Conservation (phyloP, 345 rosid genomes). For the Ceriops decandra region DNA sequence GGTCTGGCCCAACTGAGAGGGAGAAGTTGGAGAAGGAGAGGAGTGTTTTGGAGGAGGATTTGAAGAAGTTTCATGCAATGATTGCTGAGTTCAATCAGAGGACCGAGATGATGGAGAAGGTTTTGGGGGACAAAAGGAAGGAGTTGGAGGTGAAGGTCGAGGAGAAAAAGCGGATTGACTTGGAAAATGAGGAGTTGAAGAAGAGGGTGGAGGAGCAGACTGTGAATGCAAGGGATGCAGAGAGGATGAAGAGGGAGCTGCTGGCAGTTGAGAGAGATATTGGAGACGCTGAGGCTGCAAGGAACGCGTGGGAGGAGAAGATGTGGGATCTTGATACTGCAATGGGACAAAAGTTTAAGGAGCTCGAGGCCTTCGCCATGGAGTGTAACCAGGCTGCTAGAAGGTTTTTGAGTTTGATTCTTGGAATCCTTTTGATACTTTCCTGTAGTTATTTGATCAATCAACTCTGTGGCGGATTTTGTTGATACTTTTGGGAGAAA, state of each 20-base stretch:
- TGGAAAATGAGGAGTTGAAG: constrained; percentile 74
- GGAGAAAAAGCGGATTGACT: constrained; percentile 48
- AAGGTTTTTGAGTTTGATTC: constrained; percentile 37
- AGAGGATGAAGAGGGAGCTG: constrained; percentile 95
- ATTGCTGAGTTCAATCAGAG: constrained; percentile 42
- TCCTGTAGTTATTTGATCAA: neutral
- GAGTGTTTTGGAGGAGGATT: constrained; percentile 63
- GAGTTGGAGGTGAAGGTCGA: constrained; percentile 52
- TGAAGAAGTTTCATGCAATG: constrained; percentile 57
- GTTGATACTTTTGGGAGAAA: neutral
- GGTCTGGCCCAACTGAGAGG: constrained; percentile 54
- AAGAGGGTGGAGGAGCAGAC: constrained; percentile 67
- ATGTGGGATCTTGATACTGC: constrained; percentile 66
- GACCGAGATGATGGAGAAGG: constrained; percentile 40
- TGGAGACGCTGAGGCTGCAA: constrained; percentile 51
- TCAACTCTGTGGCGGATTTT: neutral
- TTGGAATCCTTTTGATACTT: neutral
- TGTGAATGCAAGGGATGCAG: constrained; percentile 66
- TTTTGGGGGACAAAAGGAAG: constrained; percentile 55
- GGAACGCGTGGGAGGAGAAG: constrained; percentile 75
- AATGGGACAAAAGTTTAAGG: constrained; percentile 49
- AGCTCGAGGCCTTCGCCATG: constrained; percentile 58
- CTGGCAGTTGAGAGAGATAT: constrained; percentile 80
- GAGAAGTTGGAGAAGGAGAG: constrained; percentile 52
- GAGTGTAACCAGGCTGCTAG: constrained; percentile 73